Percentiles rank a stretch among this genome's conserved stretches.
These are phyloP conservation scores for Colletotrichum filicis DNA, from an alignment of 2,329 filamentous ascomycete species.

Conservation along the genomic window DNA sequence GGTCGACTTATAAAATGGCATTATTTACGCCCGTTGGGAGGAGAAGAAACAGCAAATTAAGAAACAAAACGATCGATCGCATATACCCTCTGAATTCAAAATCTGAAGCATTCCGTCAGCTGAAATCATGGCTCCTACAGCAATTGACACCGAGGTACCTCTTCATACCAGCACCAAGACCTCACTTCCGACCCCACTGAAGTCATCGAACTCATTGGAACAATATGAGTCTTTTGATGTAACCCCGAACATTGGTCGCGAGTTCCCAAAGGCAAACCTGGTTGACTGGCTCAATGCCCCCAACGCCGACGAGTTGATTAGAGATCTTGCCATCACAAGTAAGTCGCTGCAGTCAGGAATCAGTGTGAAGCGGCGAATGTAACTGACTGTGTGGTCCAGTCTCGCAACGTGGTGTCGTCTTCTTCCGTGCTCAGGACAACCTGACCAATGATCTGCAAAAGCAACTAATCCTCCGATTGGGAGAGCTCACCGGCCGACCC, in stretches of 20 bases:
- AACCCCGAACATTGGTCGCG: slow-evolving; percentile 66
- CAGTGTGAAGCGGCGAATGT: neutral
- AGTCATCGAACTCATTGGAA: slow-evolving; percentile 52
- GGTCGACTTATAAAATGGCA: slow-evolving; percentile 11
- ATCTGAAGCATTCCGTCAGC: neutral
- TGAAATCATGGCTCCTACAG: slow-evolving; percentile 30
- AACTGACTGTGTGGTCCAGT: slow-evolving; percentile 49
- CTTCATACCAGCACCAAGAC: slow-evolving; percentile 24
- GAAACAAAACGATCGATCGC: neutral
- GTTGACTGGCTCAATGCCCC: slow-evolving; percentile 64
- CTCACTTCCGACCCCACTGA: slow-evolving; percentile 39
- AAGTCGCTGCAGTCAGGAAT: slow-evolving; percentile 5
- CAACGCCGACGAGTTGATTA: slow-evolving; percentile 65
- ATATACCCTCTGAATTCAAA: neutral
- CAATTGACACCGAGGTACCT: slow-evolving; percentile 30
- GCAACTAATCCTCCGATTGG: slow-evolving; percentile 66
- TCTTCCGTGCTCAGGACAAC: slow-evolving; percentile 70
- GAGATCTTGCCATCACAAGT: slow-evolving; percentile 72
- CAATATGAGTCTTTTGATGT: slow-evolving; percentile 58
- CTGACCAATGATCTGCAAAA: slow-evolving; percentile 70
- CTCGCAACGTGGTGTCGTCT: slow-evolving; percentile 72
- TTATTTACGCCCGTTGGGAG: neutral
- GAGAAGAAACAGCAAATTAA: accelerated
- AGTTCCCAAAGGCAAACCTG: slow-evolving; percentile 62
- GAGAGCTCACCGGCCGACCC: slow-evolving; percentile 69